Conservation (phyloP, 148 eudicot species). For the Persicaria tinctoria region DNA sequence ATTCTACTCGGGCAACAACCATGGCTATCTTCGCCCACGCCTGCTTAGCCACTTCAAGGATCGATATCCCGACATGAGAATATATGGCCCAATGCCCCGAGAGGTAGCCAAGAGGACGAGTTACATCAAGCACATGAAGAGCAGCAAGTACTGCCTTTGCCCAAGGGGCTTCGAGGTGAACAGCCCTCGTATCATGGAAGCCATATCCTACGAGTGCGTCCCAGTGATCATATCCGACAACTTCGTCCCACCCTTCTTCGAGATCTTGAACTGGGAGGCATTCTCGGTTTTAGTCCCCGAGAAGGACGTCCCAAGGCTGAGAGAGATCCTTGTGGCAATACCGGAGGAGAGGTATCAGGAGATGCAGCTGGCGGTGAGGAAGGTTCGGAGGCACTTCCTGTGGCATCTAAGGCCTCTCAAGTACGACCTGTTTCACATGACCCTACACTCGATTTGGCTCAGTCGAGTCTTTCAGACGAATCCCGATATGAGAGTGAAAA, state of each 20-base stretch:
- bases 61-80: slow-evolving; percentile 69
- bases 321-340: slow-evolving; percentile 46
- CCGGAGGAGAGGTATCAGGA: slow-evolving; percentile 51
- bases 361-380: slow-evolving; percentile 62
- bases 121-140: slow-evolving; percentile 74
- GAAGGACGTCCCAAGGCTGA: slow-evolving; percentile 71
- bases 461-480: slow-evolving; percentile 59
- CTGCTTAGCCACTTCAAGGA: slow-evolving; percentile 60
- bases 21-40: slow-evolving; percentile 69
- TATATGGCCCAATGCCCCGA: slow-evolving; percentile 59
- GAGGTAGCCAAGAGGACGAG: slow-evolving; percentile 61
- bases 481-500: background rate
- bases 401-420: slow-evolving; percentile 69
- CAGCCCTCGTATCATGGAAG: slow-evolving; percentile 82
- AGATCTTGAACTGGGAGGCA: slow-evolving; percentile 70
- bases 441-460: slow-evolving; percentile 82
- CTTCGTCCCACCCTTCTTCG: slow-evolving; percentile 80
- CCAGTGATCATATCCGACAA: slow-evolving; percentile 87
- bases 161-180: slow-evolving; percentile 87
- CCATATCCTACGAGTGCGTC: slow-evolving; percentile 76
- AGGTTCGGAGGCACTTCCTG: slow-evolving; percentile 67
- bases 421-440: slow-evolving; percentile 84
- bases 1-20: slow-evolving; percentile 77
- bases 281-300: slow-evolving; percentile 66
- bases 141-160: slow-evolving; percentile 81